These are phyloP conservation scores for Oehlia diaphana DNA, from an alignment of 192 early-diverging fungal species.

Conservation along the genomic window DNA sequence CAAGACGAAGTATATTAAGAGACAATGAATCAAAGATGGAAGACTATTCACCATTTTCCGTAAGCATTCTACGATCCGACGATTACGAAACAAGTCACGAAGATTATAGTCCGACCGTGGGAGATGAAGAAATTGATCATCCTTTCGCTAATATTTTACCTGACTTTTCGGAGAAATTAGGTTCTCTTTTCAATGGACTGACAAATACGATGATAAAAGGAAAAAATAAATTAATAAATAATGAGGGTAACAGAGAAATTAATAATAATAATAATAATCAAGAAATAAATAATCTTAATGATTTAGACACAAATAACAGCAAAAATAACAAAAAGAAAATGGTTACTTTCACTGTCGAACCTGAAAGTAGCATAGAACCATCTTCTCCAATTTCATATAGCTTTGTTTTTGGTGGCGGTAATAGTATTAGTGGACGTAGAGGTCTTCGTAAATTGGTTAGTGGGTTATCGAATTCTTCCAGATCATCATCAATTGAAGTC, in stretches of 20 bases:
- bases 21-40: conserved; percentile 20
- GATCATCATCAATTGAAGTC: neutral
- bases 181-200: conserved; percentile 1
- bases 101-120: conserved; percentile 16
- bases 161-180: conserved; percentile 14
- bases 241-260: too few relatives aligned
- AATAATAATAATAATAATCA: too few relatives aligned
- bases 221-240: too few relatives aligned
- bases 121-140: conserved; percentile 29
- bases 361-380: neutral
- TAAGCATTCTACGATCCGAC: conserved; percentile 10
- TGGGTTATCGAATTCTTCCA: neutral
- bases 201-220: neutral
- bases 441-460: neutral
- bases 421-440: neutral
- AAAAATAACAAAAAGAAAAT: neutral
- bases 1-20: conserved; percentile 14
- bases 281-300: too few relatives aligned
- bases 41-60: conserved; percentile 25
- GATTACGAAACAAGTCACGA: neutral
- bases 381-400: neutral
- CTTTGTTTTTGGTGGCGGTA: neutral
- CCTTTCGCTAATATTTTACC: conserved; percentile 27
- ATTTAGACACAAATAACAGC: neutral
- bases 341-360: neutral